A percentile compares a stretch with the other conserved stretches of the same genome.
Evolutionary conservation across 2,329 filamentous ascomycete species (phyloP).

Genomic region (Calcarisporium arbuscula): DNA sequence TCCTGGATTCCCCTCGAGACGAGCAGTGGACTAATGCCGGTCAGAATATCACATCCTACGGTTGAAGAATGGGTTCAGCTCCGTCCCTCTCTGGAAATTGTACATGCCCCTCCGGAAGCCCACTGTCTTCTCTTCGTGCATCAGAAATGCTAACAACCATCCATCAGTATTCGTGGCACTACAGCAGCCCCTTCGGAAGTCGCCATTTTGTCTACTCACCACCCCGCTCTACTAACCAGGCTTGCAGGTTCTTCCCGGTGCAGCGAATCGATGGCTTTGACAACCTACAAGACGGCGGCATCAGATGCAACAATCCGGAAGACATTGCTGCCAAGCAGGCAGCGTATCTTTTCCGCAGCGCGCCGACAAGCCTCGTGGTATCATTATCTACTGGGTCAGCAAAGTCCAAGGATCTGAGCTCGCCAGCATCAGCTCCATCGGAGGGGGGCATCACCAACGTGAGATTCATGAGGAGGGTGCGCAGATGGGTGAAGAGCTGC

Average conservation of each 20-base stretch:
- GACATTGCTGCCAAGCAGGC: constrained; percentile 13
- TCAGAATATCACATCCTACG: constrained; percentile 9
- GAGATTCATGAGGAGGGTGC: too few species aligned
- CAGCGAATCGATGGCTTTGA: constrained; percentile 8
- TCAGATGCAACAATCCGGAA: constrained; percentile 15
- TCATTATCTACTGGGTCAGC: constrained; percentile 13
- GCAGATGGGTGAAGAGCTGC: too few species aligned
- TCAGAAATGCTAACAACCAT: too few species aligned
- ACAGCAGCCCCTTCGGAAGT: constrained; percentile 14
- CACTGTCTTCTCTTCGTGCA: too few species aligned
- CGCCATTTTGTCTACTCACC: too few species aligned
- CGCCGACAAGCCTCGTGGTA: constrained; percentile 12
- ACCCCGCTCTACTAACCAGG: too few species aligned
- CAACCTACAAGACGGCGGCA: constrained; percentile 14
- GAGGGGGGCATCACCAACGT: too few species aligned
- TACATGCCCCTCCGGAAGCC: too few species aligned
- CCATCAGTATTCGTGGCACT: constrained; percentile 10
- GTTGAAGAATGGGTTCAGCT: constrained; percentile 1
- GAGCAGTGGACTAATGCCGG: too few species aligned
- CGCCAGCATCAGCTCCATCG: too few species aligned
- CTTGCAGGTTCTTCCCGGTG: constrained; percentile 12
- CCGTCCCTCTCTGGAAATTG: neutral
- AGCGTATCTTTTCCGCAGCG: constrained; percentile 6
- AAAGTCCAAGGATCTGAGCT: too few species aligned
- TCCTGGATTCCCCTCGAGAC: neutral